These are phyloP conservation scores for Pezicula rhizophila DNA, from an alignment of 2,329 filamentous ascomycete species.

Conservation along the genomic window DNA sequence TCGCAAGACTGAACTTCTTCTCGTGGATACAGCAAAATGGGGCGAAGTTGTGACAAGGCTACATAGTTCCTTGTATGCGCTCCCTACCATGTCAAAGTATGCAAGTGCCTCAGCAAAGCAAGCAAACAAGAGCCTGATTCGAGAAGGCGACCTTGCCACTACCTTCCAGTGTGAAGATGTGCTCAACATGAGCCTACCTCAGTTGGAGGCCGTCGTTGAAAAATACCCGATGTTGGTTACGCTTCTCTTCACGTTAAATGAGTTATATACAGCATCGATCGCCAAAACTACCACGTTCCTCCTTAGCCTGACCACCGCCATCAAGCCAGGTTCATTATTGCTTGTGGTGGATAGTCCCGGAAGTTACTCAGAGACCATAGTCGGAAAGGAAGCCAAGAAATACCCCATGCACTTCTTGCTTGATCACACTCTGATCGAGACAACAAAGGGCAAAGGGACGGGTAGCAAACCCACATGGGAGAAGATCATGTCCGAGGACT, in stretches of 20 bases:
- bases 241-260: slow-evolving; percentile 90
- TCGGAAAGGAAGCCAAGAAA: slow-evolving; percentile 54
- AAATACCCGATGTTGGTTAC: slow-evolving; percentile 57
- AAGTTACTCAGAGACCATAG: slow-evolving; percentile 76
- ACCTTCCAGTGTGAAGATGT: slow-evolving; percentile 44
- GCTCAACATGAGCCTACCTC: slow-evolving; percentile 33
- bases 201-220: slow-evolving; percentile 26
- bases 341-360: slow-evolving; percentile 91
- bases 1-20: slow-evolving; percentile 39
- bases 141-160: slow-evolving; percentile 31
- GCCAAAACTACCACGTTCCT: slow-evolving; percentile 73
- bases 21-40: slow-evolving; percentile 86
- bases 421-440: slow-evolving; percentile 65
- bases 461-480: slow-evolving; percentile 52
- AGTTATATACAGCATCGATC: slow-evolving; percentile 75
- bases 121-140: slow-evolving; percentile 39
- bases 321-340: slow-evolving; percentile 58
- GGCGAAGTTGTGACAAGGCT: slow-evolving; percentile 53
- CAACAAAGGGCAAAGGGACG: slow-evolving; percentile 31
- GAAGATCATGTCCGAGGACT: slow-evolving; percentile 69
- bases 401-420: slow-evolving; percentile 96
- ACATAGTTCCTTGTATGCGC: slow-evolving; percentile 45
- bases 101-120: slow-evolving; percentile 41
- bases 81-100: slow-evolving; percentile 45
- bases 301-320: slow-evolving; percentile 54